Conservation (phyloP, 1,139 yeast genomes). For the Kurtzmaniella natalensis region DNA sequence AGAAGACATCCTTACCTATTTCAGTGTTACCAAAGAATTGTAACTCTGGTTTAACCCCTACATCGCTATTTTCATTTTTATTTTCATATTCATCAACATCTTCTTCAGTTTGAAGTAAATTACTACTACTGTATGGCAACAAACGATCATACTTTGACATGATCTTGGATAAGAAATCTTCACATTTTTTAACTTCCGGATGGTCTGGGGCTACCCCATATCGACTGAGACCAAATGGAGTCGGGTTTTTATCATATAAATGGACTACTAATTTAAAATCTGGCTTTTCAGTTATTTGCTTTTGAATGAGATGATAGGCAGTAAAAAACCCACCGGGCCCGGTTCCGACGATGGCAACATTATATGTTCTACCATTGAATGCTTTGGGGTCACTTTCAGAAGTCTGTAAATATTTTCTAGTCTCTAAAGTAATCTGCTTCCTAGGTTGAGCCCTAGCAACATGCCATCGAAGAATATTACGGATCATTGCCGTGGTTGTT, state of each 20-base stretch:
- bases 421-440: too few relatives aligned
- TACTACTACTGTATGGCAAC: conserved; percentile 6
- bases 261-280: conserved; percentile 46
- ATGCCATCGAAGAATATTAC: too few relatives aligned
- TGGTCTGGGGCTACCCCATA: conserved; percentile 99
- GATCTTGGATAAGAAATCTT: conserved; percentile 70
- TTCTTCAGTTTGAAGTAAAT: conserved; percentile 7
- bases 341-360: conserved; percentile 79
- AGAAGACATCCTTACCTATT: conserved; percentile 53
- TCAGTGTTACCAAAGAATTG: conserved; percentile 76
- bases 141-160: too few relatives aligned
- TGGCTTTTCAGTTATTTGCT: conserved; percentile 20
- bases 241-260: conserved; percentile 76
- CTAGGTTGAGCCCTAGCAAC: too few relatives aligned
- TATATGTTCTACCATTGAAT: too few relatives aligned
- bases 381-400: too few relatives aligned
- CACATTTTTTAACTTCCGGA: conserved; percentile 90
- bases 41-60: too few relatives aligned
- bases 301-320: conserved; percentile 66
- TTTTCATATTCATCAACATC: conserved; percentile 5
- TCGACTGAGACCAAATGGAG: conserved; percentile 87
- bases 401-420: too few relatives aligned
- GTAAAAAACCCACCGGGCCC: conserved; percentile 98
- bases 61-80: too few relatives aligned
- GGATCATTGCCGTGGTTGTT: too few relatives aligned